These are phyloP conservation scores for Cercospora sp. DNA, from an alignment of 2,329 filamentous ascomycete species.

Conservation along the genomic window DNA sequence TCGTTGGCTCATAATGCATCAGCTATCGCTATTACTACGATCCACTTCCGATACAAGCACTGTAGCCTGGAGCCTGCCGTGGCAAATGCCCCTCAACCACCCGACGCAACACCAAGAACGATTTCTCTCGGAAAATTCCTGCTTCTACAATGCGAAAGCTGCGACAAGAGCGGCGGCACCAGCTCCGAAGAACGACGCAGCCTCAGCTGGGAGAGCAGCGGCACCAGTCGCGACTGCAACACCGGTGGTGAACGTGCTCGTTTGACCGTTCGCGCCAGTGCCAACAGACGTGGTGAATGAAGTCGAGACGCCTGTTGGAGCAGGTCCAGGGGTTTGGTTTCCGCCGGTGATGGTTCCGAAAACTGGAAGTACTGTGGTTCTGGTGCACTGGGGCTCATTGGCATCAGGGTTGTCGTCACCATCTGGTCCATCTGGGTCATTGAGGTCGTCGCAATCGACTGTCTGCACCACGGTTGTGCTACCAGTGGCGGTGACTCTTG, in stretches of 20 bases:
- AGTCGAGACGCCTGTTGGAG: conserved; percentile 1
- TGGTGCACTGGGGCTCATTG: conserved; percentile 7
- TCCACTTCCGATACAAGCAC: not conserved
- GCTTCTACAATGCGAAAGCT: conserved; percentile 7
- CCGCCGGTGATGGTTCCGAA: not conserved
- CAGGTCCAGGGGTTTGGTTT: not conserved
- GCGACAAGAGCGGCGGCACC: conserved; percentile 13
- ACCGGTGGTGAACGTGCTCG: not conserved
- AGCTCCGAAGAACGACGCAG: conserved; percentile 4
- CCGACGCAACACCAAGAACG: not conserved
- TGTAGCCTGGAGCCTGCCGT: not conserved
- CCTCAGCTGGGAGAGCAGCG: conserved; percentile 7
- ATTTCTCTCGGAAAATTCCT: not conserved
- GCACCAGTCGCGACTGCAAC: not conserved
- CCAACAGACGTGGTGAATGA: conserved; percentile 4
- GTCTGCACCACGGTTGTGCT: conserved; percentile 5
- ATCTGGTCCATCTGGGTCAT: not conserved
- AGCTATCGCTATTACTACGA: not conserved
- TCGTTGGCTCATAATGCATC: not conserved
- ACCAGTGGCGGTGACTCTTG: not conserved
- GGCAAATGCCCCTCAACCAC: not conserved
- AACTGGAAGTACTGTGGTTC: conserved; percentile 7
- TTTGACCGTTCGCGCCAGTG: not conserved
- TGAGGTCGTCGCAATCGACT: not conserved
- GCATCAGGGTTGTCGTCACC: not conserved